Percentiles rank a stretch among this genome's conserved stretches.
Evolutionary conservation across 257 asterid species (phyloP).

Genomic region (Rehmannia glutinosa): DNA sequence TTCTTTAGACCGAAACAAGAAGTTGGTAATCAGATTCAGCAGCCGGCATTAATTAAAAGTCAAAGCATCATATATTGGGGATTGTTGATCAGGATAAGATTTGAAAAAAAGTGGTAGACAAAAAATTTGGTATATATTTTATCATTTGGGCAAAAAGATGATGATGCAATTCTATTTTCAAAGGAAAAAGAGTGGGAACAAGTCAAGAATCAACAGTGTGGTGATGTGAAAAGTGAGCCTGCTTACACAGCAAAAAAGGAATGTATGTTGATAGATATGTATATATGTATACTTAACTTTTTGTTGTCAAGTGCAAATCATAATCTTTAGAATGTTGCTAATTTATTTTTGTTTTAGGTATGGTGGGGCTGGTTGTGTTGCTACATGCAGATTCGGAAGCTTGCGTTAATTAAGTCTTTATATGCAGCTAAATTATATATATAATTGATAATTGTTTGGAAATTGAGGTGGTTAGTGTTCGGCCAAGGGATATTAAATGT

Average conservation of each 20-base stretch:
- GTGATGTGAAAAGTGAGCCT: constrained; percentile 22
- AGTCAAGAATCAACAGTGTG: constrained; percentile 8
- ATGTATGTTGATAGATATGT: neutral
- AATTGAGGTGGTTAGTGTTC: no score
- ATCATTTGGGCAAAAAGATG: neutral
- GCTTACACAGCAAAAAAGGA: constrained; percentile 17
- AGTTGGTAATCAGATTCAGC: no score
- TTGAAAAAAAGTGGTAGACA: neutral
- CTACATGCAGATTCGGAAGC: no score
- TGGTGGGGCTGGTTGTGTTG: no score
- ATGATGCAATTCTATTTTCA: neutral
- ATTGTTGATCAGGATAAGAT: constrained; percentile 8
- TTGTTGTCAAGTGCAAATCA: neutral
- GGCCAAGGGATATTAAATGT: no score
- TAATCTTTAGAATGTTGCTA: no score
- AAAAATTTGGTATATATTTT: constrained; percentile 11
- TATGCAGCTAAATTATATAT: no score
- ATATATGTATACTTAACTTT: neutral
- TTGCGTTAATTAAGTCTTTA: no score
- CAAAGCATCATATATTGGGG: neutral
- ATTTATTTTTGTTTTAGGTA: no score
- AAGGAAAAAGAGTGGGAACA: neutral
- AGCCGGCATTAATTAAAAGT: neutral
- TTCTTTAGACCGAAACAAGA: no score
- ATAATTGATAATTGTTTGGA: no score